phyloP scores from a whole-genome alignment of 139 green algal species.

The Coccomyxa sp. region DNA sequence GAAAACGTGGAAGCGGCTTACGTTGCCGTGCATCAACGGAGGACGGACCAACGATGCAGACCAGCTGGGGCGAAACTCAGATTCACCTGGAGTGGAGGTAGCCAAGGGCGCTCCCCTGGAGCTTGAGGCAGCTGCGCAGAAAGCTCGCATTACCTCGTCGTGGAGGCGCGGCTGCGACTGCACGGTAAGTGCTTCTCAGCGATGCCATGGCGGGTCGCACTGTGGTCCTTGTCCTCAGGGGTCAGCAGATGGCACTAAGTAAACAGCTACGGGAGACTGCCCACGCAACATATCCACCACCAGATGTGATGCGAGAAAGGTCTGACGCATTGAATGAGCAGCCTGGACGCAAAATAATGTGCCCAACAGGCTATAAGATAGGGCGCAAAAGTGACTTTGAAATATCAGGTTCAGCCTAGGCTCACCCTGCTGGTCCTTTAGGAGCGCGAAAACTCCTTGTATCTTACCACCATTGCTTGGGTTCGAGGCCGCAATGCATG shows the following conservation, averaged over 20 bases:
- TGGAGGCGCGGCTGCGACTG: constrained; percentile 2
- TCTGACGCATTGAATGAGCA: neutral
- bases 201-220: neutral
- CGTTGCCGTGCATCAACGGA: neutral
- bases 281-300: neutral
- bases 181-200: neutral
- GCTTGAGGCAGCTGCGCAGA: neutral
- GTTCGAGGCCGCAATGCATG: no score
- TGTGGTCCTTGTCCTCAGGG: no score
- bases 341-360: neutral
- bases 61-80: neutral
- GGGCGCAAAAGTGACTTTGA: no score
- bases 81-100: neutral
- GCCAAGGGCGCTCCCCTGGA: neutral
- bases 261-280: neutral
- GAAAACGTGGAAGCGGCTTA: constrained; percentile 1
- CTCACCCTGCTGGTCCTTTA: no score
- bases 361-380: no score
- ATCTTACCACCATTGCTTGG: no score
- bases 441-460: no score
- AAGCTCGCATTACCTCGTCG: neutral
- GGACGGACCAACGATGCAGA: neutral
- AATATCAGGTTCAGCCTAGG: no score
- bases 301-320: neutral
- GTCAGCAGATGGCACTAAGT: neutral